Evolutionary conservation across 2,329 filamentous ascomycete genomes (phyloP), one percentile per base, ranked within the genome.

Genomic region (Akanthomyces lecanii): DNA sequence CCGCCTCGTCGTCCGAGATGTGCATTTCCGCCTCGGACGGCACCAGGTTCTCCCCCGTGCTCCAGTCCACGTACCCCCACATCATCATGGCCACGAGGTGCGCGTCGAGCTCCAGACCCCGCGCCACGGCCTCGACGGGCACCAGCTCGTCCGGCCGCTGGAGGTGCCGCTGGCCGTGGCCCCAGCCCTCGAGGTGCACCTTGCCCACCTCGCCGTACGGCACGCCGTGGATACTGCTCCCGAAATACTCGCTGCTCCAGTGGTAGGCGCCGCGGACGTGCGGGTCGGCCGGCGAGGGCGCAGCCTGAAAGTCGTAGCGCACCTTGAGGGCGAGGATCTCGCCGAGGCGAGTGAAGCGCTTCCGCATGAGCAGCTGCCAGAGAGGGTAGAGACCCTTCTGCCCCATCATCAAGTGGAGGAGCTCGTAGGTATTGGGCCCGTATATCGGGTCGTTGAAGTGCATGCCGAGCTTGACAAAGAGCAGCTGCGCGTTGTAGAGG

Each of bases 391-490:
- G 73, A 11, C 72, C 78, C 28, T 78, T 79, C 68, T 89, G 86
- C 16, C 83, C 85, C 48, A 91, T 73, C 63, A 91, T 77, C 33
- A 89, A 74, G 38, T 84, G 77, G 45, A 84, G 75, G 57, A 89
- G 74, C 36, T 77, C 77, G 50, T 78, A 78, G 2, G 77, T 75
- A 55, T 80, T 79, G 18, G 80, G 79, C 0, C 82, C 84, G 55
- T 80, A 79, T 28, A 85, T 71, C 0, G 89, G 88, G 66, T 90
- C 82, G 63, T 83, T 85, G 73, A 91, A 86, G 61, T 81, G 79
- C 83, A 92, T 85, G 69, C 85, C 81, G 18, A 95, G 81, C 75
- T 94, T 93, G 65, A 90, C 70, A 66, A 91, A 77, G 76, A 94
- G 87, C 64, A 88, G 73, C 51, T 86, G 83, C 3, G 84, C 79